Percentiles rank a stretch among this genome's conserved stretches.
phyloP scores from a whole-genome alignment of 768 basidiomycete genomes.

The Wakefieldia striispora region DNA sequence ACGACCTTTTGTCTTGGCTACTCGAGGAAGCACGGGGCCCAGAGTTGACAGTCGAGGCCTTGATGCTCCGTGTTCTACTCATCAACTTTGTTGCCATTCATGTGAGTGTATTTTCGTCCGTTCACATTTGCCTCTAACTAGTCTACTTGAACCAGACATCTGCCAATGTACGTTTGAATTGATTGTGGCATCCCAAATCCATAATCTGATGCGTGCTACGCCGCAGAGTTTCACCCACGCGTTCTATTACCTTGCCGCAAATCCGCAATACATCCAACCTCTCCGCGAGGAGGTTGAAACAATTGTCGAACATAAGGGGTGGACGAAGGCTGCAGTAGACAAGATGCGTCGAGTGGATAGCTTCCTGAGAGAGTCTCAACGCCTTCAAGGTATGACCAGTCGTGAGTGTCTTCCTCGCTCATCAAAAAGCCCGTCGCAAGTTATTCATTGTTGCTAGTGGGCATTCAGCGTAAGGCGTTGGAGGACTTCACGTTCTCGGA shows the following conservation, averaged over 20 bases:
- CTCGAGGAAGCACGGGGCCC: conserved; percentile 25
- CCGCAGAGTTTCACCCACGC: conserved; percentile 33
- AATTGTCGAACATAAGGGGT: conserved; percentile 24
- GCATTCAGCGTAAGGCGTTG: conserved; percentile 30
- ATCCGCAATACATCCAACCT: conserved; percentile 32
- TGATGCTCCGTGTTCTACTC: conserved; percentile 17
- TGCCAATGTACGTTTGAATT: conserved; percentile 9
- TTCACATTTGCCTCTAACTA: neutral
- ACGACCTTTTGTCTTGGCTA: conserved; percentile 36
- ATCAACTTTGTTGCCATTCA: conserved; percentile 22
- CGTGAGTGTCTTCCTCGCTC: conserved; percentile 15
- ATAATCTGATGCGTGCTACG: neutral
- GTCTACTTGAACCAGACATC: conserved; percentile 15
- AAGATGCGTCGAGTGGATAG: conserved; percentile 39
- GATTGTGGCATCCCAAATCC: neutral
- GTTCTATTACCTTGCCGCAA: conserved; percentile 35
- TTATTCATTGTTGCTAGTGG: too few species aligned
- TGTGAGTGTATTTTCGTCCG: conserved; percentile 9
- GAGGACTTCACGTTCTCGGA: conserved; percentile 32
- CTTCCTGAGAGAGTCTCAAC: conserved; percentile 36
- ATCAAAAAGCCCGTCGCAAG: conserved; percentile 21
- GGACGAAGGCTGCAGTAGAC: conserved; percentile 22
- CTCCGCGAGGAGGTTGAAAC: conserved; percentile 38
- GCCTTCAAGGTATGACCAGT: conserved; percentile 26
- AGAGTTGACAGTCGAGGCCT: conserved; percentile 16